phyloP scores from a whole-genome alignment of 306 rosid genomes.

The Quercus rubra region DNA sequence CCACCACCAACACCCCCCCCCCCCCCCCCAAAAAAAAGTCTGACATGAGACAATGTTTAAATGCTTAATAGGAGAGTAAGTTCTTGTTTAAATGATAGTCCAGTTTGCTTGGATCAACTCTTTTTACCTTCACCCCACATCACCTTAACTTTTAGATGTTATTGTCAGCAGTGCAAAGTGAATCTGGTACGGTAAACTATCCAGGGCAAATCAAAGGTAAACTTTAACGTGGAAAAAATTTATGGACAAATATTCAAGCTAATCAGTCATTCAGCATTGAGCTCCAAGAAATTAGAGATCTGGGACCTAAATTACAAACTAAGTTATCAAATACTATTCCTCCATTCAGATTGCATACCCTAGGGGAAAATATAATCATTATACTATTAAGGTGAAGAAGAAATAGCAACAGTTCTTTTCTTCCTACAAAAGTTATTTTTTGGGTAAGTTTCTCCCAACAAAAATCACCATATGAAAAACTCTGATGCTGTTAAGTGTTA shows the following conservation, averaged over 20 bases:
- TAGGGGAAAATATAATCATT: neutral
- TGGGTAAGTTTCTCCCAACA: neutral
- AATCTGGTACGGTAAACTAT: neutral
- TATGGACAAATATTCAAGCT: neutral
- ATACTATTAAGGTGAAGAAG: neutral
- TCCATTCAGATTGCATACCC: neutral
- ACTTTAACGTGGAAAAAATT: neutral
- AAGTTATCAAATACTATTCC: neutral
- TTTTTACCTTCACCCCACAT: neutral
- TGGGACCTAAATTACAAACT: neutral
- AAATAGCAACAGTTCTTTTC: slow-evolving; percentile 6
- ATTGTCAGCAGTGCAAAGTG: neutral
- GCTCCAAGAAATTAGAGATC: neutral
- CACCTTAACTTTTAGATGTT: neutral
- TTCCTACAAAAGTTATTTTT: neutral
- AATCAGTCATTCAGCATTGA: neutral
- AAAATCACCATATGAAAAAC: neutral
- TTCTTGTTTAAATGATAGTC: neutral
- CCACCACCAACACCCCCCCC: too few species aligned
- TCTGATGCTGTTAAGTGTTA: neutral
- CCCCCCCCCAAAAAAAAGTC: neutral
- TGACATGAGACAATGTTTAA: neutral
- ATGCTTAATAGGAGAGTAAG: neutral
- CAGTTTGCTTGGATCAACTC: neutral
- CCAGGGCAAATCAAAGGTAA: neutral